Conservation (phyloP, 148 eudicot genomes). For the Polygonum maritimum region DNA sequence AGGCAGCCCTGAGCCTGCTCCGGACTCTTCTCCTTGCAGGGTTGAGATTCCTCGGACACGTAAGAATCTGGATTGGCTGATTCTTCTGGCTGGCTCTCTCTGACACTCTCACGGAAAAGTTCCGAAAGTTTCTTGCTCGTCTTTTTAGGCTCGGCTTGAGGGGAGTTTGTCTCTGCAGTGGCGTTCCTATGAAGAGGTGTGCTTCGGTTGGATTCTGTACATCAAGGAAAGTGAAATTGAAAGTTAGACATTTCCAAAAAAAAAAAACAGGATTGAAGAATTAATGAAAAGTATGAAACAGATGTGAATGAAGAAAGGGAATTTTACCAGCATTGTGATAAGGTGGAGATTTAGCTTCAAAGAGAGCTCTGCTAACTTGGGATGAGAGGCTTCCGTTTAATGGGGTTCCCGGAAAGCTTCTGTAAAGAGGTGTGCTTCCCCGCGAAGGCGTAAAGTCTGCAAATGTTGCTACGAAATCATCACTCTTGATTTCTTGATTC, state of each 20-base stretch:
- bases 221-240: not conserved
- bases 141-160: constrained; percentile 18
- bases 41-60: constrained; percentile 8
- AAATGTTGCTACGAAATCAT: not conserved
- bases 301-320: not conserved
- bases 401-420: constrained; percentile 31
- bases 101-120: constrained; percentile 53
- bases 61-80: constrained; percentile 21
- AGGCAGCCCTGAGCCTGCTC: constrained; percentile 5
- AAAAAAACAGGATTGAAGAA: not conserved
- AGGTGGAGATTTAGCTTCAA: constrained; percentile 19
- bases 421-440: constrained; percentile 62
- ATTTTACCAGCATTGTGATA: not conserved
- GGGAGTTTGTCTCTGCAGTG: constrained; percentile 3
- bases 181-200: not conserved
- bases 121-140: constrained; percentile 46
- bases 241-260: no score
- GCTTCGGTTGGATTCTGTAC: constrained; percentile 2
- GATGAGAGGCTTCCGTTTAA: constrained; percentile 21
- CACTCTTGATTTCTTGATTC: not conserved
- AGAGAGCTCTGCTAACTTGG: constrained; percentile 20
- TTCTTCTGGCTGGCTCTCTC: constrained; percentile 23
- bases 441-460: constrained; percentile 88
- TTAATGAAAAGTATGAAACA: not conserved
- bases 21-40: not conserved